Evolutionary conservation across 139 green algal species (phyloP).

Genomic region (Prasinococcaceae sp.): DNA sequence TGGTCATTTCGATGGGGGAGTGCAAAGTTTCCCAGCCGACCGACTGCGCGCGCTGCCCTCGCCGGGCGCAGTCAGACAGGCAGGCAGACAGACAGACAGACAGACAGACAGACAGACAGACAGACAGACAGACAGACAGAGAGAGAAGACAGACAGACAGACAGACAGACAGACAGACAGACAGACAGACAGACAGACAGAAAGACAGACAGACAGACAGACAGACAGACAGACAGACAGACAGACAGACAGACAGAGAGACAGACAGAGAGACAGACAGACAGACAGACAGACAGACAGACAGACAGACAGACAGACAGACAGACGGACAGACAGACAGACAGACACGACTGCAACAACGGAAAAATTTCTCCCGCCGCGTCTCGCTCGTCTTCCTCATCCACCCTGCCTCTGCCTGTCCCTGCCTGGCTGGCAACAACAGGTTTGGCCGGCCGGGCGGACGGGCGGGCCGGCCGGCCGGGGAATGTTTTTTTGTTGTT

Average conservation of each 20-base stretch:
- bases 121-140: background rate
- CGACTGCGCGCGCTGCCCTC: too few species aligned
- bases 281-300: background rate
- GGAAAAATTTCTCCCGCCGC: too few species aligned
- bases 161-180: background rate
- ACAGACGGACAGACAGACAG: conserved; percentile 7
- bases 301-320: conserved; percentile 1
- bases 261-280: background rate
- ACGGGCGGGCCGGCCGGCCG: too few species aligned
- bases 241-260: background rate
- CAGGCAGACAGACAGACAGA: background rate
- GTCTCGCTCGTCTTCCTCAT: too few species aligned
- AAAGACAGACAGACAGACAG: conserved; percentile 15
- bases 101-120: background rate
- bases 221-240: conserved; percentile 7
- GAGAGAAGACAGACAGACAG: background rate
- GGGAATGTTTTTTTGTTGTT: too few species aligned
- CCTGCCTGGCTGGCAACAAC: too few species aligned
- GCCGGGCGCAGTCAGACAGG: too few species aligned
- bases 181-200: conserved; percentile 12
- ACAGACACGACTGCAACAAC: too few species aligned
- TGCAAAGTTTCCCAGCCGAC: too few species aligned
- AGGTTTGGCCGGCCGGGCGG: too few species aligned
- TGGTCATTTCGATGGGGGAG: too few species aligned
- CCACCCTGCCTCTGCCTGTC: too few species aligned